Conservation (phyloP, 176 grass and related monocot genomes). For the Guadua angustifolia region DNA sequence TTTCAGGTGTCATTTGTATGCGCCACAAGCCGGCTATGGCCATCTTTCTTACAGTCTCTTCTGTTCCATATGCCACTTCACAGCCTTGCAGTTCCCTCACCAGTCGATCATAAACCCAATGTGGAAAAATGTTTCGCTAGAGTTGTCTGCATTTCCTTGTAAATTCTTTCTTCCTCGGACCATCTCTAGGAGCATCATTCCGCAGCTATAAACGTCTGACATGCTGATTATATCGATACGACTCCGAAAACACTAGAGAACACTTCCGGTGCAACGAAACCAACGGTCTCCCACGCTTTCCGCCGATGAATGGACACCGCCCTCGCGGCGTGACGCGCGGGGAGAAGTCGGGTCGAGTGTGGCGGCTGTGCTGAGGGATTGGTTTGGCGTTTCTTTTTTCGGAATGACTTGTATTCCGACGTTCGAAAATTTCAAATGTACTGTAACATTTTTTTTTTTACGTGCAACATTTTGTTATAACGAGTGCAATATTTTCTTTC, state of each 20-base stretch:
- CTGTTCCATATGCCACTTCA: not conserved
- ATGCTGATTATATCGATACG: slow-evolving; percentile 46
- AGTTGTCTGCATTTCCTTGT: not conserved
- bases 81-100: not conserved
- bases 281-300: slow-evolving; percentile 56
- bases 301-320: slow-evolving; percentile 53
- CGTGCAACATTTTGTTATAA: too few relatives aligned
- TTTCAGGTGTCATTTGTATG: slow-evolving; percentile 52
- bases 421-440: too few relatives aligned
- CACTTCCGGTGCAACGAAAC: slow-evolving; percentile 72
- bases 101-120: slow-evolving; percentile 52
- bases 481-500: too few relatives aligned
- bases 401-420: too few relatives aligned
- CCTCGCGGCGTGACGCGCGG: too few relatives aligned
- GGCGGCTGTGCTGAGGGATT: too few relatives aligned
- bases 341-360: too few relatives aligned
- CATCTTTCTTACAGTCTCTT: slow-evolving; percentile 52
- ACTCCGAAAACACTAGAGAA: slow-evolving; percentile 54
- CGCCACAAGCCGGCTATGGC: slow-evolving; percentile 54
- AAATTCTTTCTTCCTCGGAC: slow-evolving; percentile 39
- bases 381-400: too few relatives aligned
- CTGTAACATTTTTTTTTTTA: too few relatives aligned
- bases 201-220: slow-evolving; percentile 63
- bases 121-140: slow-evolving; percentile 42
- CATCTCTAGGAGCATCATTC: slow-evolving; percentile 70